These are phyloP conservation scores for Limonium bicolor DNA, from an alignment of 148 eudicot species.

Conservation along the genomic window DNA sequence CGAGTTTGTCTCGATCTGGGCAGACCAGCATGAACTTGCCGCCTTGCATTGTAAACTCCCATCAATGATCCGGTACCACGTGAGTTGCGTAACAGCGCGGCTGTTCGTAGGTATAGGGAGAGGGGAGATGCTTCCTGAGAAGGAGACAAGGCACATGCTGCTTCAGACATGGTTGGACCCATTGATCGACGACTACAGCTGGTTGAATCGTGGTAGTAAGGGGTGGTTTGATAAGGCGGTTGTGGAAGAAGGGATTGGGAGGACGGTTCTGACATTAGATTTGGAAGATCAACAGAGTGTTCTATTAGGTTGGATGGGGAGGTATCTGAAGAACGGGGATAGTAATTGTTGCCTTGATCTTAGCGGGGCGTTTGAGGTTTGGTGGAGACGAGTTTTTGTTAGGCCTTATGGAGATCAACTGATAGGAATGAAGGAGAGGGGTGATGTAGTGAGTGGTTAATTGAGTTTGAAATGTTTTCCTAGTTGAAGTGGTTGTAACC, in stretches of 20 bases:
- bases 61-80: conserved; percentile 38
- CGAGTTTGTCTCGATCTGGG: conserved; percentile 63
- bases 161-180: conserved; percentile 74
- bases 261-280: conserved; percentile 73
- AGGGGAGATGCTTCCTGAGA: conserved; percentile 70
- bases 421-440: too few species aligned
- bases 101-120: conserved; percentile 74
- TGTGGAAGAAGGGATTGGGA: conserved; percentile 86
- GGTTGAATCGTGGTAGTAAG: conserved; percentile 72
- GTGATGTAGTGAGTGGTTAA: too few species aligned
- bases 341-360: conserved; percentile 87
- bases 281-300: conserved; percentile 79
- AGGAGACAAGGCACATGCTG: conserved; percentile 52
- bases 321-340: conserved; percentile 58
- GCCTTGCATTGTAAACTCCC: conserved; percentile 41
- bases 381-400: conserved; percentile 89
- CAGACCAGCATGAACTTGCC: conserved; percentile 57
- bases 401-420: conserved; percentile 47
- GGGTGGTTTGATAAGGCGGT: conserved; percentile 66
- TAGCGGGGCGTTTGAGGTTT: conserved; percentile 79
- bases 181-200: conserved; percentile 59
- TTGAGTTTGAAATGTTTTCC: too few species aligned
- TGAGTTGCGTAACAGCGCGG: conserved; percentile 61
- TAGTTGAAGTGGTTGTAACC: too few species aligned
- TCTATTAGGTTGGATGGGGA: conserved; percentile 62